Evolutionary conservation across 108 stramenopile species (phyloP).

Genomic region (Cyclotella baltica): DNA sequence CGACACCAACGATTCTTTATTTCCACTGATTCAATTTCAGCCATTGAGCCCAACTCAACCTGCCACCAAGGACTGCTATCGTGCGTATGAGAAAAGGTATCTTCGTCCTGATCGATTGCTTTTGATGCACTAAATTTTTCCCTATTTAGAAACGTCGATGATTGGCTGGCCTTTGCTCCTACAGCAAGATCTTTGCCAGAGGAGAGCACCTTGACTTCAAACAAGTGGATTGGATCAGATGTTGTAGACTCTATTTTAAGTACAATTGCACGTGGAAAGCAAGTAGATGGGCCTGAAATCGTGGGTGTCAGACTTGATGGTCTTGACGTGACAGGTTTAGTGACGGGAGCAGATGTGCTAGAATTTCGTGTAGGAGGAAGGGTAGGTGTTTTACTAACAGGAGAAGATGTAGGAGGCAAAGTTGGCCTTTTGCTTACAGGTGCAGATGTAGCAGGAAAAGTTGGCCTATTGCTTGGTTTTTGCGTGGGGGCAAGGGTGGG

Average conservation of each 20-base stretch:
- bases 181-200: background rate
- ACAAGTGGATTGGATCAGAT: background rate
- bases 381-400: too few species aligned
- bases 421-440: too few species aligned
- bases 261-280: background rate
- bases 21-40: background rate
- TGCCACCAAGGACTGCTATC: constrained; percentile 3
- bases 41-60: background rate
- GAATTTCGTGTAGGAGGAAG: too few species aligned
- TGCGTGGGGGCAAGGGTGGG: too few species aligned
- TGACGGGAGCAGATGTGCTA: too few species aligned
- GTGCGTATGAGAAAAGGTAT: background rate
- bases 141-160: background rate
- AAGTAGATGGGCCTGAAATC: too few species aligned
- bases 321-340: too few species aligned
- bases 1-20: background rate
- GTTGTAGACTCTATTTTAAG: background rate
- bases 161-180: background rate
- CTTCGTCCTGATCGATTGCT: background rate
- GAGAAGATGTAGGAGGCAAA: too few species aligned
- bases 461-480: too few species aligned
- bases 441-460: too few species aligned
- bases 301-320: too few species aligned
- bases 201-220: background rate
- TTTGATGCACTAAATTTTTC: background rate